Conservation (phyloP, 2,329 filamentous ascomycete species). For the Phialocephala subalpina region DNA sequence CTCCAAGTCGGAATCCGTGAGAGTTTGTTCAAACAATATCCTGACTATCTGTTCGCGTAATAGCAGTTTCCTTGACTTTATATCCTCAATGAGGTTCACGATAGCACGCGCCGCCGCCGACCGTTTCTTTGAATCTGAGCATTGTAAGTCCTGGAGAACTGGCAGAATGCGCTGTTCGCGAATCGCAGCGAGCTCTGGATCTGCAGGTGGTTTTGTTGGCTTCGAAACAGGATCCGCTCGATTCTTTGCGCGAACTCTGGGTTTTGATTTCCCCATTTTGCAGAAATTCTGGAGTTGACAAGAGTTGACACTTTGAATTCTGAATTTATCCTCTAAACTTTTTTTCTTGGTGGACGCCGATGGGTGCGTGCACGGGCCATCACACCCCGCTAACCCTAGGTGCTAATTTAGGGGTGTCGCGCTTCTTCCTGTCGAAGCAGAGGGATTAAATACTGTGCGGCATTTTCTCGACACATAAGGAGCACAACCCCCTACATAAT, state of each 20-base stretch:
- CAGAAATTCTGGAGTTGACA: not conserved
- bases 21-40: constrained; percentile 67
- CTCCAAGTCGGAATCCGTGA: constrained; percentile 69
- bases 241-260: constrained; percentile 59
- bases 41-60: constrained; percentile 72
- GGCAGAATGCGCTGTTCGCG: constrained; percentile 70
- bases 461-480: constrained; percentile 27
- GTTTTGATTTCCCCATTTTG: constrained; percentile 65
- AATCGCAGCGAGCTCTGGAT: constrained; percentile 69
- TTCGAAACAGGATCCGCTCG: constrained; percentile 65
- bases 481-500: constrained; percentile 30
- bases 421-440: not conserved
- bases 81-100: constrained; percentile 67
- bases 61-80: constrained; percentile 69
- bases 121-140: constrained; percentile 65
- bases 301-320: constrained; percentile 12
- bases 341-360: constrained; percentile 12
- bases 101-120: constrained; percentile 66
- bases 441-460: constrained; percentile 9
- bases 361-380: not conserved
- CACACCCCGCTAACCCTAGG: not conserved
- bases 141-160: constrained; percentile 66
- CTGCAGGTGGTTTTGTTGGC: constrained; percentile 65
- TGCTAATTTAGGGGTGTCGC: not conserved
- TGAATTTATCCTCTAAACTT: constrained; percentile 1